phyloP scores from a whole-genome alignment of 129 eudicot species.

The Apium graveolens region DNA sequence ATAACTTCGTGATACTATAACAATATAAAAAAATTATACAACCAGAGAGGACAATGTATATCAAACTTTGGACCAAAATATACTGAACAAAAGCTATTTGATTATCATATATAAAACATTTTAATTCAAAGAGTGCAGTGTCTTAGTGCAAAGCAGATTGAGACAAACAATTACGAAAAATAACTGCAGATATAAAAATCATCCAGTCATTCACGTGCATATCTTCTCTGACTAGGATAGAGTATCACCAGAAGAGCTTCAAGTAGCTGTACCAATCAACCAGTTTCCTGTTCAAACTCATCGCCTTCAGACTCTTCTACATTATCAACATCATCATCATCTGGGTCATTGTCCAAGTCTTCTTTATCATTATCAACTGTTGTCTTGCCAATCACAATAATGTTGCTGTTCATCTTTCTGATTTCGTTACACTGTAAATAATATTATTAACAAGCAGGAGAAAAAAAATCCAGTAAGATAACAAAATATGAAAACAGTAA shows the following conservation, averaged over 20 bases:
- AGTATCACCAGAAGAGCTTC: neutral
- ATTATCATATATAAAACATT: neutral
- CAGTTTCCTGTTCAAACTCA: constrained; percentile 92
- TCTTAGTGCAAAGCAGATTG: neutral
- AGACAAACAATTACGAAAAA: neutral
- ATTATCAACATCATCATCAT: constrained; percentile 55
- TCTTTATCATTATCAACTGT: constrained; percentile 70
- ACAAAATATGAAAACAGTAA: neutral
- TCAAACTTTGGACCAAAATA: neutral
- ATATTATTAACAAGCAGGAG: neutral
- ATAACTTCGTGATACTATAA: neutral
- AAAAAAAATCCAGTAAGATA: neutral
- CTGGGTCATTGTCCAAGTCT: constrained; percentile 57
- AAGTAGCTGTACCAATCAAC: constrained; percentile 24
- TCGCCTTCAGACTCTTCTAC: constrained; percentile 97
- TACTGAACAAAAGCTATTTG: neutral
- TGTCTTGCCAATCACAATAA: constrained; percentile 18
- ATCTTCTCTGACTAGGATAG: neutral
- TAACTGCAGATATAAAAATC: neutral
- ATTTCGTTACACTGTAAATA: constrained; percentile 32
- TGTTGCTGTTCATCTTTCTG: constrained; percentile 61
- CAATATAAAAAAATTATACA: neutral
- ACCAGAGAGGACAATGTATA: neutral
- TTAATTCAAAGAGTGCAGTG: neutral
- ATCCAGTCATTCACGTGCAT: neutral